phyloP scores from a whole-genome alignment of 345 rosid species.

The Rhodomyrtus tomentosa region DNA sequence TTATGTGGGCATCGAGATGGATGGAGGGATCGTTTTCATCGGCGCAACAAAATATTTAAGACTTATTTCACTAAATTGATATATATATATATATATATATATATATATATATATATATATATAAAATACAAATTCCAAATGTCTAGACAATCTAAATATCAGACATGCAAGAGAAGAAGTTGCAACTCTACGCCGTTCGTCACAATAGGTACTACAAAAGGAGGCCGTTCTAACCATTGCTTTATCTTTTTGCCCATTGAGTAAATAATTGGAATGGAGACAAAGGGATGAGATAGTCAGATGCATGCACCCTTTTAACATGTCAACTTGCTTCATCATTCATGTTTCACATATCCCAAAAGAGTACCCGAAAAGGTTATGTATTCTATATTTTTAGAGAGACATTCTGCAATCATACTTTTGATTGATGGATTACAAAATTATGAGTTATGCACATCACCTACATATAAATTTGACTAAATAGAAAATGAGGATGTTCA shows the following conservation, averaged over 20 bases:
- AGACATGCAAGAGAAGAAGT: background rate
- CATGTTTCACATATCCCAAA: background rate
- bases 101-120: too few species aligned
- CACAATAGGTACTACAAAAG: background rate
- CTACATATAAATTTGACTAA: background rate
- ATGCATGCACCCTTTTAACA: background rate
- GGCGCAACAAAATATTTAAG: background rate
- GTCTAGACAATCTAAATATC: background rate
- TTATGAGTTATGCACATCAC: background rate
- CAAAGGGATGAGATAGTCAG: background rate
- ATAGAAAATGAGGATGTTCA: background rate
- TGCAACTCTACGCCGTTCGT: background rate
- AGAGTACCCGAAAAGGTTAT: background rate
- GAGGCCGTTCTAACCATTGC: background rate
- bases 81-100: too few species aligned
- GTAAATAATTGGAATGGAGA: background rate
- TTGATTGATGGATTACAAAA: background rate
- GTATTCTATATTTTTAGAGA: background rate
- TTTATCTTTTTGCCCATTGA: background rate
- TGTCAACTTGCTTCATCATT: background rate
- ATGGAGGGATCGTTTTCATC: too few species aligned
- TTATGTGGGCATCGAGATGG: background rate
- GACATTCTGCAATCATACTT: background rate
- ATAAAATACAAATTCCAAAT: background rate
- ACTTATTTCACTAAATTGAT: background rate